A percentile compares a stretch with the other conserved stretches of the same genome.
Conservation (phyloP, 1,139 yeast genomes). For the Starmera stellimalicola region DNA sequence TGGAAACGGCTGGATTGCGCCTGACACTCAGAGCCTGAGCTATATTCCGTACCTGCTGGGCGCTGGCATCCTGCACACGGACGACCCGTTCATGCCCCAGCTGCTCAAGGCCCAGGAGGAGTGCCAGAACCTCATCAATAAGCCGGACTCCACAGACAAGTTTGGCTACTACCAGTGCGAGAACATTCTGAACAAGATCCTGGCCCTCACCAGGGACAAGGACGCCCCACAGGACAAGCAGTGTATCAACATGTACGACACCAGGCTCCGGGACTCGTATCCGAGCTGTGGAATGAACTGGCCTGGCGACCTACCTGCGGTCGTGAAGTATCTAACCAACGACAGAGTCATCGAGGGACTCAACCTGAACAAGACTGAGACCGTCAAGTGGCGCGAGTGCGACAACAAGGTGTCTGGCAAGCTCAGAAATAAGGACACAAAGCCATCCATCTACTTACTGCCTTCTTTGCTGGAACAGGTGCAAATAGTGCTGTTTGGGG, state of each 20-base stretch:
- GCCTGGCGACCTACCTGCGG: constrained; percentile 66
- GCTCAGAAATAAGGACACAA: constrained; percentile 43
- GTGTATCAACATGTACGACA: constrained; percentile 82
- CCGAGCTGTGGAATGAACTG: constrained; percentile 93
- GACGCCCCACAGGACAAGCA: constrained; percentile 25
- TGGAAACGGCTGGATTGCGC: constrained; percentile 97
- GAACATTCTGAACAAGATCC: constrained; percentile 31
- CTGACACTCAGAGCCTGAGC: constrained; percentile 73
- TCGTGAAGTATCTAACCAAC: constrained; percentile 50
- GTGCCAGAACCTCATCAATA: constrained; percentile 48
- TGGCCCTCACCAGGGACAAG: constrained; percentile 28
- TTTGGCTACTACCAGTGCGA: constrained; percentile 41
- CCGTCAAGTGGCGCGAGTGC: constrained; percentile 70
- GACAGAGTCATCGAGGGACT: constrained; percentile 50
- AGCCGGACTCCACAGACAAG: constrained; percentile 18
- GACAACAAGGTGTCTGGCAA: constrained; percentile 42
- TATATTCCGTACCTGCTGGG: constrained; percentile 66
- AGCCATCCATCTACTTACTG: constrained; percentile 55
- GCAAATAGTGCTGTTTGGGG: constrained; percentile 71
- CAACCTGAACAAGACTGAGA: constrained; percentile 30
- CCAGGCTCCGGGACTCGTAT: constrained; percentile 55
- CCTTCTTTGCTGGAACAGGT: constrained; percentile 50
- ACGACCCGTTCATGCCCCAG: constrained; percentile 29
- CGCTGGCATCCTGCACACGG: constrained; percentile 41
- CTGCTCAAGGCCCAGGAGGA: constrained; percentile 44